Evolutionary conservation across 2,329 filamentous ascomycete species (phyloP).

Genomic region (Aspergillus quadrilineatus): DNA sequence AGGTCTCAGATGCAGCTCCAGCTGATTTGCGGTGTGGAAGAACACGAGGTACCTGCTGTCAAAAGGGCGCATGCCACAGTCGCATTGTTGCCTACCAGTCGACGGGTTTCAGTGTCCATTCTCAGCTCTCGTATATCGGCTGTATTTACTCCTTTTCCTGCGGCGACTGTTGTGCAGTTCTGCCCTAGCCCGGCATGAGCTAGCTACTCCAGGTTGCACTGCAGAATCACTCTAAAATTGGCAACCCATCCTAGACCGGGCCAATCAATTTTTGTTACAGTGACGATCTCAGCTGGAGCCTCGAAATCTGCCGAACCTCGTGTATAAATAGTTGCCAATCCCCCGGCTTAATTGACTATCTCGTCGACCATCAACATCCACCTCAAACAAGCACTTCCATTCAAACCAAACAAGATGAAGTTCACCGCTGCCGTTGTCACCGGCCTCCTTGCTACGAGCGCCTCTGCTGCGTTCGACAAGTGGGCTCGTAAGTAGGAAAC

Average conservation of each 20-base stretch:
- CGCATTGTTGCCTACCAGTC: background rate
- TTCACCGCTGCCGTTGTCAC: conserved; percentile 26
- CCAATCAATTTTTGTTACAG: background rate
- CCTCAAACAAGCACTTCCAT: background rate
- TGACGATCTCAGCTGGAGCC: background rate
- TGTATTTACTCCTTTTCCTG: background rate
- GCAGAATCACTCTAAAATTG: background rate
- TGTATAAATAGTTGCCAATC: background rate
- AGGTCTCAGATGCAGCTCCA: background rate
- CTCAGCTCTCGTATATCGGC: conserved; percentile 4
- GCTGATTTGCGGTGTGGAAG: background rate
- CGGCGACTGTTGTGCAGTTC: background rate
- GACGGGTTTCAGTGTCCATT: background rate
- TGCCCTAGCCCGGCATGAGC: background rate
- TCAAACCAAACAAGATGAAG: conserved; percentile 25
- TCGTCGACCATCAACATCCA: no score
- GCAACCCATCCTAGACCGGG: background rate
- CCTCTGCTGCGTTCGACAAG: conserved; percentile 33
- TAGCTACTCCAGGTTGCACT: background rate
- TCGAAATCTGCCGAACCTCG: background rate
- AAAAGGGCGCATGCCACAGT: background rate
- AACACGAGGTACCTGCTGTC: background rate
- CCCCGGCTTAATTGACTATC: no score
- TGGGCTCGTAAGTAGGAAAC: conserved; percentile 24
- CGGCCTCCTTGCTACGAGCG: conserved; percentile 26